Percentiles rank a stretch among this genome's conserved stretches.
Conservation (phyloP, 345 rosid species). For the Heritiera littoralis region DNA sequence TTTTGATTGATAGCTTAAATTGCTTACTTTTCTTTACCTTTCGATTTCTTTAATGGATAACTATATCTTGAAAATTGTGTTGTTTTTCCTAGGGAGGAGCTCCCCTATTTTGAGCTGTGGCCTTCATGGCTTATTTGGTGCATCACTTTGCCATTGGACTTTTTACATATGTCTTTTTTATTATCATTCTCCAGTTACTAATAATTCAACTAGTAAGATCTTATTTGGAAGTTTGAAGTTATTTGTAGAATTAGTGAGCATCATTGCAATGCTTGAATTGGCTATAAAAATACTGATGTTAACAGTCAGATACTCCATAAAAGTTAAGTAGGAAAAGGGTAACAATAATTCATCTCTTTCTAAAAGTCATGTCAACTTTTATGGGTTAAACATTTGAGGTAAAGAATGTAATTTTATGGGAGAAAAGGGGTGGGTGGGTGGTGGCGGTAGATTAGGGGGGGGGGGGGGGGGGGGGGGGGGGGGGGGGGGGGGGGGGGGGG, state of each 20-base stretch:
- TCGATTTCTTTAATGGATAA: background rate
- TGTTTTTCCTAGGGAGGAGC: background rate
- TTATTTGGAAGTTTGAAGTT: background rate
- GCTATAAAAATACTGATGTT: background rate
- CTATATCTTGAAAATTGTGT: background rate
- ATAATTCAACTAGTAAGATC: background rate
- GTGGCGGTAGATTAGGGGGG: too few species aligned
- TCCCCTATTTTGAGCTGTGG: background rate
- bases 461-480: too few species aligned
- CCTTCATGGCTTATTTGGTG: background rate
- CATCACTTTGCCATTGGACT: background rate
- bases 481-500: too few species aligned
- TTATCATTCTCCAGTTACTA: background rate
- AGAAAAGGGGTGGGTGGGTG: background rate
- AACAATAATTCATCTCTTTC: background rate
- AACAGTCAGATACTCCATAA: background rate
- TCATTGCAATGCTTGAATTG: background rate
- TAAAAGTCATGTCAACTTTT: background rate
- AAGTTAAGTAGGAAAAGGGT: slow-evolving; percentile 1
- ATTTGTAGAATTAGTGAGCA: slow-evolving; percentile 6
- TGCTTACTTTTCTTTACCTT: background rate
- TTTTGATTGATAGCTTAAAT: background rate
- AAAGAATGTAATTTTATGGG: background rate
- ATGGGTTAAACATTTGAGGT: background rate
- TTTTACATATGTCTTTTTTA: background rate